phyloP scores from a whole-genome alignment of 441 rosid species.

The Gossypium aridum region DNA sequence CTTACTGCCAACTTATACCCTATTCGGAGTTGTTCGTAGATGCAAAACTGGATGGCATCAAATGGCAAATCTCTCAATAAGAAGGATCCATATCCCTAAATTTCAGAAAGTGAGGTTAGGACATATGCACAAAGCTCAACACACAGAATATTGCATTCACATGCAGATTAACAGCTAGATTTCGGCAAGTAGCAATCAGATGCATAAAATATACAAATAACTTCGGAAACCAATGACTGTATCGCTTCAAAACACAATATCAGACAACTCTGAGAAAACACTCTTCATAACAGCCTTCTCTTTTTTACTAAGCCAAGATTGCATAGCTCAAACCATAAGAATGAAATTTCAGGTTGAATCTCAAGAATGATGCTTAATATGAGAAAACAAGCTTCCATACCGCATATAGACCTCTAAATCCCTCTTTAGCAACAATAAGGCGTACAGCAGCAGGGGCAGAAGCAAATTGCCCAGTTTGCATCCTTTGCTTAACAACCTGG shows the following conservation, averaged over 20 bases:
- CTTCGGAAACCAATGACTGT: not conserved
- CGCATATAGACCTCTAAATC: conserved; percentile 79
- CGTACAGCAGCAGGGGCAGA: conserved; percentile 76
- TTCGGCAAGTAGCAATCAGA: not conserved
- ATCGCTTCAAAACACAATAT: not conserved
- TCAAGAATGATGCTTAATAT: not conserved
- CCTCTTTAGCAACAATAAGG: conserved; percentile 68
- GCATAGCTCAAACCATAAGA: not conserved
- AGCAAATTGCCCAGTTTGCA: conserved; percentile 86
- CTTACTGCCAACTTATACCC: conserved; percentile 83
- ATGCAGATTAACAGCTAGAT: not conserved
- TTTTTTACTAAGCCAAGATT: not conserved
- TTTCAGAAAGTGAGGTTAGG: not conserved
- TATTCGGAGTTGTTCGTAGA: conserved; percentile 86
- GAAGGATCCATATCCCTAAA: conserved; percentile 88
- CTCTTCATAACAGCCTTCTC: not conserved
- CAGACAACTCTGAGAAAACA: not conserved
- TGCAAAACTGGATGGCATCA: conserved; percentile 95
- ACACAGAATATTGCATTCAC: not conserved
- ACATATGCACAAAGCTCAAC: not conserved
- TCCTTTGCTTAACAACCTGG: conserved; percentile 91
- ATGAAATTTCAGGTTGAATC: not conserved
- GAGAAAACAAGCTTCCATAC: conserved; percentile 37
- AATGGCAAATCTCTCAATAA: conserved; percentile 90
- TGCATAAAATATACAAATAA: not conserved